Conservation (phyloP, 1,284 basidiomycete genomes). For the Trametes versicolor region DNA sequence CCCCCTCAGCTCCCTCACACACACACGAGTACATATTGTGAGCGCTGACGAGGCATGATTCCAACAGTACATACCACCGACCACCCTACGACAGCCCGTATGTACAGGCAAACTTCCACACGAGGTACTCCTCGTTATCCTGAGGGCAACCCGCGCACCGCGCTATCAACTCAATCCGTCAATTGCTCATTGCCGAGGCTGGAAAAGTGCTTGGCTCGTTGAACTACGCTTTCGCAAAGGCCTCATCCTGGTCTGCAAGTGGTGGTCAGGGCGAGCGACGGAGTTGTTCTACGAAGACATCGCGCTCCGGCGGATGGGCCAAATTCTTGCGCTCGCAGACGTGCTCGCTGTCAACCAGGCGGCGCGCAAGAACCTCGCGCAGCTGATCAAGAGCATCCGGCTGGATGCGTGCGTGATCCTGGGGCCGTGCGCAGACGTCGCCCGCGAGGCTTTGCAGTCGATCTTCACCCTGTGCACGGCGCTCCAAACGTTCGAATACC, state of each 20-base stretch:
- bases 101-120: constrained; percentile 6
- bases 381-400: constrained; percentile 21
- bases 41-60: no score
- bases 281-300: constrained; percentile 27
- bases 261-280: constrained; percentile 23
- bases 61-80: no score
- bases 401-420: constrained; percentile 25
- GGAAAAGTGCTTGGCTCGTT: constrained; percentile 12
- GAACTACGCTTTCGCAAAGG: constrained; percentile 26
- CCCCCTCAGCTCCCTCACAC: no score
- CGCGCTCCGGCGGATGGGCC: constrained; percentile 28
- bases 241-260: constrained; percentile 23
- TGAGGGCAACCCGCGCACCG: constrained; percentile 13
- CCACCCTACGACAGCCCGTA: no score
- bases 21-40: no score
- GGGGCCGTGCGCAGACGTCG: constrained; percentile 18
- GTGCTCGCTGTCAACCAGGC: constrained; percentile 4
- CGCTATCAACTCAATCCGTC: constrained; percentile 21
- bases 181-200: constrained; percentile 4
- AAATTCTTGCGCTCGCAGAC: constrained; percentile 24
- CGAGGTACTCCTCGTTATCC: constrained; percentile 22
- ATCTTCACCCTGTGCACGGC: constrained; percentile 19
- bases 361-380: neutral
- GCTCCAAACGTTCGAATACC: constrained; percentile 21
- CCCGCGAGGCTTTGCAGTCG: constrained; percentile 9